Evolutionary conservation across 78 protist genomes (phyloP), one percentile per base, ranked within the genome.

Genomic region (Dictyostelium intermedium): DNA sequence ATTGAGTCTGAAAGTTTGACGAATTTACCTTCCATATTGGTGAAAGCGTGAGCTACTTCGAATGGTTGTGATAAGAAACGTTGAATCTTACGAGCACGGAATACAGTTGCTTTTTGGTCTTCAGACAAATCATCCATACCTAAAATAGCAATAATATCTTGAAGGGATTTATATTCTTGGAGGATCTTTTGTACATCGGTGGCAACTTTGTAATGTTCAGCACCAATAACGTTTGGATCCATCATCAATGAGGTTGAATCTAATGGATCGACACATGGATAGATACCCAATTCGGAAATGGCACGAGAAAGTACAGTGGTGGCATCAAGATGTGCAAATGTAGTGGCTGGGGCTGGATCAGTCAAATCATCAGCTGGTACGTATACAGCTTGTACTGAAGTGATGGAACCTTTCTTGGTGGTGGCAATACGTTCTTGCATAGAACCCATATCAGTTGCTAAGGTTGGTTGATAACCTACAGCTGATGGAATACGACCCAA

Each of bases 311-410:
- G 97, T 96, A 99, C 99, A 73, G 99, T 98, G 83, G 99, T 99
- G 82, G 99, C 99, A 86, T 99, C 99, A 78, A 99, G 70, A 83
- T 99, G 99, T 18, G 99, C 98, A 93, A 99, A 99, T 87, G 99
- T 98, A 87, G 99, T 99, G 89, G 99, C 99, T 66, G 99, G 99
- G 93, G 99, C 99, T 45, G 99, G 99, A 87, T 98, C 99, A 73
- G 99, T 98, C 76, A 99, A 87, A 96, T 99, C 99, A 66, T 99
- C 99, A 87, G 99, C 99, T 37, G 99, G 99, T 63, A 63, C 32
- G 97, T 99, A 99, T 77, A 99, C 97, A 85, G 99, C 99, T 98
- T 98, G 99, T 41, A 99, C 99, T n/a, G 99, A 98, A 76, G 99
- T 99, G 78, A 99, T 99, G 85, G 99, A 98, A 43, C 98, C 99